phyloP scores from a whole-genome alignment of 2,329 filamentous ascomycete genomes.

The Diaporthe destruens region DNA sequence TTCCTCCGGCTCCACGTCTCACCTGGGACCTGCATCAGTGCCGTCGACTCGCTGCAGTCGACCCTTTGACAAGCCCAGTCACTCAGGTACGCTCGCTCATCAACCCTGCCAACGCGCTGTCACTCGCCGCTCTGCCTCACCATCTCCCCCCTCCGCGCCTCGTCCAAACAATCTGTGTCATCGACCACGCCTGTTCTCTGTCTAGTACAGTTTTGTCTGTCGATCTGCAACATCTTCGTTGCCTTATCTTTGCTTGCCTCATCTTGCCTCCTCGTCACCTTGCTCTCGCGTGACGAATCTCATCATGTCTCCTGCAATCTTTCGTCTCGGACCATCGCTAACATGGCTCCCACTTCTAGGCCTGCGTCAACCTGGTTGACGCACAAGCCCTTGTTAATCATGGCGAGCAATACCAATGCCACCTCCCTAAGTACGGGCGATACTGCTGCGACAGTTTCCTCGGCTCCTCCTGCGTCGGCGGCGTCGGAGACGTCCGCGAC shows the following conservation, averaged over 20 bases:
- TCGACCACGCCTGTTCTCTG: not conserved
- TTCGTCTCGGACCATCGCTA: constrained; percentile 34
- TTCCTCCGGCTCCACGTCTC: constrained; percentile 31
- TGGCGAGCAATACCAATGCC: constrained; percentile 39
- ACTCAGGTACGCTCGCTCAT: constrained; percentile 37
- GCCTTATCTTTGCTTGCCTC: constrained; percentile 21
- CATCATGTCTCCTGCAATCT: constrained; percentile 20
- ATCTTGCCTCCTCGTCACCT: constrained; percentile 26
- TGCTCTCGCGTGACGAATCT: not conserved
- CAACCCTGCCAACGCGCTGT: constrained; percentile 30
- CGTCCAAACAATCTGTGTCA: constrained; percentile 21
- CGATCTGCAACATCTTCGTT: constrained; percentile 29
- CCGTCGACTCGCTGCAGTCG: constrained; percentile 32
- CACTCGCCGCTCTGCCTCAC: constrained; percentile 33
- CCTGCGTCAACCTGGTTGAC: constrained; percentile 34
- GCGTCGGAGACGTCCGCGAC: constrained; percentile 28
- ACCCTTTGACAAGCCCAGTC: constrained; percentile 27
- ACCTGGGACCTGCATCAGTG: constrained; percentile 34
- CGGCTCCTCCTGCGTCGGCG: constrained; percentile 34
- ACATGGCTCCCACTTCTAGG: constrained; percentile 41
- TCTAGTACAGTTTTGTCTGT: constrained; percentile 13
- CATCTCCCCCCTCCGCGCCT: constrained; percentile 15
- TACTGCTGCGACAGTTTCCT: constrained; percentile 35
- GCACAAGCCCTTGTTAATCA: constrained; percentile 32
- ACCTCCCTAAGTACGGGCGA: constrained; percentile 40